Base-by-base conservation (phyloP, 2,329 filamentous ascomycete genomes). In the Exophiala bonariae region DNA sequence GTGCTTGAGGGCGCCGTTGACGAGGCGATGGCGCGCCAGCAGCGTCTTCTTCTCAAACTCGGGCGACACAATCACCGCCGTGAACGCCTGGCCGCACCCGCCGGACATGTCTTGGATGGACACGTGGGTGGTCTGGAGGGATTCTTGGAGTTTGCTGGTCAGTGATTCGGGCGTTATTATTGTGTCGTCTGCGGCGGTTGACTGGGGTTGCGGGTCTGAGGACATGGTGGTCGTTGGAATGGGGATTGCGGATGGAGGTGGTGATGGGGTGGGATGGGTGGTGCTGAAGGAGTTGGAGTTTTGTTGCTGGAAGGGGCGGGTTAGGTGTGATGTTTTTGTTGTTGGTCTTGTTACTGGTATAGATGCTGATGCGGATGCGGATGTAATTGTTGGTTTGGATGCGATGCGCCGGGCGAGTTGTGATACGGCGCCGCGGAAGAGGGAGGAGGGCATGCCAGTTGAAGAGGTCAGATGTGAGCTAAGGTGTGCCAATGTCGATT, bases 61-160 rank as follows among this genome's bases (percentile, higher is more conserved):
- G 23, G 84, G 76, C 7, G 85, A 87, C 18, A 87, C 83, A 42
- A 87, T 86, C 36, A 85, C 75, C 3, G 83, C 83, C 58, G 85
- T 80, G 68, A 80, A 87, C 61, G 84, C 83, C 66, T 86, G 83
- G 33, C 84, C 84, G 61, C 84, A 87, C 45, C 84, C 84, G 55
- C 83, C 92, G 56, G 90, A 96, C 76, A 95, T 83, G 71, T 97
- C 92, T 56, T 88, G 86, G 59, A 96, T 89, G 61, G 93, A 85
- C 55, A 96, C 89, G 71, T 95, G 81, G 20, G 78, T 77, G 17
- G 90, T 89, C 47, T 82, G 77, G 44, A 96, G 76, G 56, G 83
- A 82, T 59, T 85, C 74, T 30, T 76, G 78, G 58, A 96, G 78
- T 50, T 85, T 87, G 34, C 74, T 72, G 63, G 79, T 83, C 44